phyloP scores from a whole-genome alignment of 78 protist genomes.

The Anaeramoeba flamelloides region DNA sequence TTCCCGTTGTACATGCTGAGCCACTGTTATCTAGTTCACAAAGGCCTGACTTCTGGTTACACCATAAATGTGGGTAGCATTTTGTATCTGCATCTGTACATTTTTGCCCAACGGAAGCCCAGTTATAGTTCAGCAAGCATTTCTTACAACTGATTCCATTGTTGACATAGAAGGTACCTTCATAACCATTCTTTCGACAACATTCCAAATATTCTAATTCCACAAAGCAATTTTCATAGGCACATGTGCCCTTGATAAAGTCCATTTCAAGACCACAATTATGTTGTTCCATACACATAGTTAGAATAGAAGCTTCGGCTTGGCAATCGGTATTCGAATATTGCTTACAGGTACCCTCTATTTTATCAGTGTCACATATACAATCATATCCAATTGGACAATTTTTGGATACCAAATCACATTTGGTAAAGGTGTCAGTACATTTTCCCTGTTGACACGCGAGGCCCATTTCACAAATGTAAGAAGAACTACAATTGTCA shows the following conservation, averaged over 20 bases:
- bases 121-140: background rate
- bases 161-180: background rate
- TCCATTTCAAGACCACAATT: background rate
- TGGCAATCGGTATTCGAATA: background rate
- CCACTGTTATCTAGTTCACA: background rate
- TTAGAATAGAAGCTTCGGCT: background rate
- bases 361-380: background rate
- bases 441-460: background rate
- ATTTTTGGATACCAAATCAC: background rate
- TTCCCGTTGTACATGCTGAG: background rate
- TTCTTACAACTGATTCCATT: background rate
- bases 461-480: background rate
- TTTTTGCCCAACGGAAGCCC: background rate
- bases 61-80: background rate
- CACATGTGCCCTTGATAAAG: background rate
- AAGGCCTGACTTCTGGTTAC: background rate
- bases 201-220: background rate
- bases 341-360: background rate
- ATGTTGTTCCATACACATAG: background rate
- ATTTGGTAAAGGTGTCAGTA: background rate
- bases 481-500: background rate
- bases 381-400: background rate
- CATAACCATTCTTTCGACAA: background rate
- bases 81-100: background rate
- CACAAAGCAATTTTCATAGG: background rate